Evolutionary conservation across 768 basidiomycete genomes (phyloP).

Genomic region (Trametes meyenii): DNA sequence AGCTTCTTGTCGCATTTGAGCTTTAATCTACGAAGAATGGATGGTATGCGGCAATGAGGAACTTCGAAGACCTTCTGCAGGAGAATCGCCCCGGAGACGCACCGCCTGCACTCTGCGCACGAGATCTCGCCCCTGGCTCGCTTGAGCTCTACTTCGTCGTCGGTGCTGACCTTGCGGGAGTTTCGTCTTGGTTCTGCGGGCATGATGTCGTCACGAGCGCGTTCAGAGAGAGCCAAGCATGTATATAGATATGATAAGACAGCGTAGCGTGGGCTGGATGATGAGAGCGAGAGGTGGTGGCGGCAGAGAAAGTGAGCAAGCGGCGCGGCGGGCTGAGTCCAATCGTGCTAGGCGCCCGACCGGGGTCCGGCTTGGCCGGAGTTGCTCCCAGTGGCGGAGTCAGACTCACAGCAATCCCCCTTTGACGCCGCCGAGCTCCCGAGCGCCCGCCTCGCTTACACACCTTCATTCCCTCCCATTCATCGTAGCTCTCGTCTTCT

Average conservation of each 20-base stretch:
- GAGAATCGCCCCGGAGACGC: conserved; percentile 35
- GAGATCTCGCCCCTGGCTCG: conserved; percentile 75
- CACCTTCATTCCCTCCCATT: too few relatives aligned
- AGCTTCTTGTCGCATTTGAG: conserved; percentile 86
- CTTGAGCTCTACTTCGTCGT: conserved; percentile 67
- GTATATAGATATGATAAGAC: neutral
- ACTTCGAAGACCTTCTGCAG: conserved; percentile 43
- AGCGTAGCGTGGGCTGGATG: neutral
- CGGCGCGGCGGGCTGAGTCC: too few relatives aligned
- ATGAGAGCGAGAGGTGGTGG: neutral
- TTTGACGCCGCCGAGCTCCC: too few relatives aligned
- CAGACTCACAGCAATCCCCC: too few relatives aligned
- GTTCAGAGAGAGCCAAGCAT: neutral
- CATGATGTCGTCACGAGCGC: conserved; percentile 18
- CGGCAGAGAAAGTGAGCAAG: neutral
- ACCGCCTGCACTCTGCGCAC: conserved; percentile 78
- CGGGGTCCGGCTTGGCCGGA: too few relatives aligned
- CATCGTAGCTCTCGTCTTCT: too few relatives aligned
- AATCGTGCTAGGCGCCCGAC: too few relatives aligned
- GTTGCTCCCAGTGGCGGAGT: too few relatives aligned
- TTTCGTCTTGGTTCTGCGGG: conserved; percentile 31
- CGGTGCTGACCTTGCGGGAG: conserved; percentile 28
- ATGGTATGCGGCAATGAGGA: conserved; percentile 19
- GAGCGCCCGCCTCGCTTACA: too few relatives aligned
- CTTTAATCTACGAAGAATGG: conserved; percentile 53